These are phyloP conservation scores for Turritis glabra DNA, from an alignment of 345 rosid genomes.

Conservation along the genomic window DNA sequence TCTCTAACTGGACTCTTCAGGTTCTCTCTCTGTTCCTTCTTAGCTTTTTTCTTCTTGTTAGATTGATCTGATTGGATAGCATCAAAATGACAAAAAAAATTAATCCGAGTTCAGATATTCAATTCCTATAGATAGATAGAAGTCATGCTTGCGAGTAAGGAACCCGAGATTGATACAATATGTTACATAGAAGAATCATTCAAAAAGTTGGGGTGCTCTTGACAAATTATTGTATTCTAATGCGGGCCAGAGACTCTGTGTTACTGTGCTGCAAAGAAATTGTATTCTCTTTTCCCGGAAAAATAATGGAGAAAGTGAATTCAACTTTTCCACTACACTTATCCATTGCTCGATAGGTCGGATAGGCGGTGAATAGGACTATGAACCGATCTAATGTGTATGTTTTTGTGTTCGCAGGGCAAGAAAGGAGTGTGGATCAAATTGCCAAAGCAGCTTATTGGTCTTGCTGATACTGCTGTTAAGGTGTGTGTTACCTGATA, in stretches of 20 bases:
- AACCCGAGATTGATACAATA: background rate
- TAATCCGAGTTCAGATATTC: background rate
- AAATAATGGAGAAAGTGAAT: no score
- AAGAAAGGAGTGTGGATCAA: conserved; percentile 92
- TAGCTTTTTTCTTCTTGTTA: background rate
- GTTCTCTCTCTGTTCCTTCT: conserved; percentile 30
- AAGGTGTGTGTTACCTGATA: conserved; percentile 48
- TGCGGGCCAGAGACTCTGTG: conserved; percentile 19
- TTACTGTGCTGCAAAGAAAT: conserved; percentile 2
- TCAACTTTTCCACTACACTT: background rate
- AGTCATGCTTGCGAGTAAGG: background rate
- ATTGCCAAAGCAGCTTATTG: conserved; percentile 61
- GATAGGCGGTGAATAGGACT: no score
- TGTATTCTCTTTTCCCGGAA: no score
- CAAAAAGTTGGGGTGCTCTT: background rate
- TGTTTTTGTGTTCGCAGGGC: conserved; percentile 52
- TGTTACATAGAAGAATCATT: conserved; percentile 10
- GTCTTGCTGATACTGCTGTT: conserved; percentile 76
- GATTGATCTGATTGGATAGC: background rate
- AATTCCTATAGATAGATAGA: no score
- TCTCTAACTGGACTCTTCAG: conserved; percentile 70
- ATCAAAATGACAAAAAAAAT: background rate
- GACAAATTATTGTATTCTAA: conserved; percentile 7
- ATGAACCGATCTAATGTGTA: background rate
- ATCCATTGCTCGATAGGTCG: conserved; percentile 8